A percentile compares a stretch with the other conserved stretches of the same genome.
phyloP scores from a whole-genome alignment of 2,329 filamentous ascomycete genomes.

The Didymella keratinophila region DNA sequence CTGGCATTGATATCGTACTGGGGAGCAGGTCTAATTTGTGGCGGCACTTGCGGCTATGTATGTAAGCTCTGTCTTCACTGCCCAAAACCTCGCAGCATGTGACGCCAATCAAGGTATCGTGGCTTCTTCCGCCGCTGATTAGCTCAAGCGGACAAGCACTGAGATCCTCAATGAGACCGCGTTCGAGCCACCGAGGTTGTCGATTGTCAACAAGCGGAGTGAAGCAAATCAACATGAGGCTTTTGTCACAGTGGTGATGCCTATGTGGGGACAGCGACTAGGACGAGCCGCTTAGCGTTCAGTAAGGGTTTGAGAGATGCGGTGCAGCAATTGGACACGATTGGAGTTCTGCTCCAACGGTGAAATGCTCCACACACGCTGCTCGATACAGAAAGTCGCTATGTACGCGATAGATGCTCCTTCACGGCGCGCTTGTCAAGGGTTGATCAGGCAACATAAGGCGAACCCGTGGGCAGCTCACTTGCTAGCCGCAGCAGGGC shows the following conservation, averaged over 20 bases:
- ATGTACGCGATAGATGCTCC: neutral
- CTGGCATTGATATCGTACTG: neutral
- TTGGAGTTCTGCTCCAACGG: neutral
- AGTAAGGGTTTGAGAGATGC: neutral
- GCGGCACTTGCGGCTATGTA: neutral
- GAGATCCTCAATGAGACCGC: neutral
- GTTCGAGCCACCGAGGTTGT: neutral
- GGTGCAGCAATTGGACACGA: neutral
- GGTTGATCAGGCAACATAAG: neutral
- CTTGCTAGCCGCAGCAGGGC: neutral
- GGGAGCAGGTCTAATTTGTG: neutral
- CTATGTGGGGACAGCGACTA: neutral
- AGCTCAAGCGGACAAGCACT: neutral
- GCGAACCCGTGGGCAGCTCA: neutral
- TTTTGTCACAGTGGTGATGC: neutral
- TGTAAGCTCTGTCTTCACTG: neutral
- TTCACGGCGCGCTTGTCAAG: neutral
- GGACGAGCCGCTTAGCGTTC: neutral
- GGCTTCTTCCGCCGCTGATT: neutral
- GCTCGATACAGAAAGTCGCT: neutral
- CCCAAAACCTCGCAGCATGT: neutral
- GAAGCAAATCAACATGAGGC: neutral
- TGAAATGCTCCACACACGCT: neutral
- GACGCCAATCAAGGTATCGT: neutral
- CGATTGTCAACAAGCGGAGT: neutral